phyloP scores from a whole-genome alignment of 2,329 filamentous ascomycete genomes.

The Ophiobolus disseminans region DNA sequence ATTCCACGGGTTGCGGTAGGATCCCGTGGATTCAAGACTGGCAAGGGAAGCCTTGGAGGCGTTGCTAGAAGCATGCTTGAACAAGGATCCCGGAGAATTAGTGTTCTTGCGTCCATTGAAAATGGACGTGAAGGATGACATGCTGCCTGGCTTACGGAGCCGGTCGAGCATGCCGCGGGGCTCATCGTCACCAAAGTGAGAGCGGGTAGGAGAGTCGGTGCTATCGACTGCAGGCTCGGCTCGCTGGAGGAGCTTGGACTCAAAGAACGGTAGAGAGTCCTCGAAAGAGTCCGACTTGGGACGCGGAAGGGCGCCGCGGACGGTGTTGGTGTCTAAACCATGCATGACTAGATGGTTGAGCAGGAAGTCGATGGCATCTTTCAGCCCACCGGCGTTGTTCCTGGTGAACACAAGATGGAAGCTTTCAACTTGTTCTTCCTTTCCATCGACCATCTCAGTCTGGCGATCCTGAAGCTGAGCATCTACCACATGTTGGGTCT shows the following conservation, averaged over 20 bases:
- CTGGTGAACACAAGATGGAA: conserved; percentile 75
- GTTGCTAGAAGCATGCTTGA: conserved; percentile 84
- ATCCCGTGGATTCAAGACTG: conserved; percentile 93
- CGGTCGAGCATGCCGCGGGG: conserved; percentile 83
- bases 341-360: conserved; percentile 84
- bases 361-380: conserved; percentile 95
- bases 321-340: conserved; percentile 80
- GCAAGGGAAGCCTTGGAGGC: conserved; percentile 96
- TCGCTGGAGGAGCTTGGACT: conserved; percentile 94
- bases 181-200: conserved; percentile 84
- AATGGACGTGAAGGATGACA: conserved; percentile 94
- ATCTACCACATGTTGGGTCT: conserved; percentile 90
- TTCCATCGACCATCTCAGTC: conserved; percentile 50
- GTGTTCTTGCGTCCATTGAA: conserved; percentile 94
- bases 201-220: conserved; percentile 88
- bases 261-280: conserved; percentile 94
- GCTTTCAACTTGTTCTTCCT: conserved; percentile 54
- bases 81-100: conserved; percentile 77
- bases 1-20: conserved; percentile 97
- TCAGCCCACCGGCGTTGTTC: conserved; percentile 93
- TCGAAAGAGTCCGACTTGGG: conserved; percentile 99
- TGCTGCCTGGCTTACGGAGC: conserved; percentile 91
- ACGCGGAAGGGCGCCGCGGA: conserved; percentile 95
- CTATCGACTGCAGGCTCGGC: conserved; percentile 76
- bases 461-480: conserved; percentile 70